Conservation (phyloP, 768 basidiomycete species). For the Leccinum rimulosum region DNA sequence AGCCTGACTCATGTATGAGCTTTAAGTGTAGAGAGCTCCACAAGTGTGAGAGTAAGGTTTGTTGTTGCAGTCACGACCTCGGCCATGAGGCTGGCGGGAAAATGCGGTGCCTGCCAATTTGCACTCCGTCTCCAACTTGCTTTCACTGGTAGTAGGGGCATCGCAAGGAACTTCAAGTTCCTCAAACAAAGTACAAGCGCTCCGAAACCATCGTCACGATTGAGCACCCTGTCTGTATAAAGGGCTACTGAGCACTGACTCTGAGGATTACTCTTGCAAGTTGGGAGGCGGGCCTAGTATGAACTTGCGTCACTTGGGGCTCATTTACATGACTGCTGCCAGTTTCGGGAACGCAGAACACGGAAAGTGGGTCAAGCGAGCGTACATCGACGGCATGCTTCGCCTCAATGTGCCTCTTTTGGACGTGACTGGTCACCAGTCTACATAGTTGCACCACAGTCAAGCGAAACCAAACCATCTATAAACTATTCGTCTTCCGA, state of each 20-base stretch:
- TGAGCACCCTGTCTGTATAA: not conserved
- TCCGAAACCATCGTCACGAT: not conserved
- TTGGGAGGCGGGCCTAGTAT: not conserved
- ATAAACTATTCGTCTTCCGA: not conserved
- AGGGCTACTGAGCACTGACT: conserved; percentile 2
- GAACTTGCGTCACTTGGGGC: not conserved
- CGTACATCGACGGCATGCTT: no score
- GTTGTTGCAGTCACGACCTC: not conserved
- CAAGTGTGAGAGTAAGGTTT: not conserved
- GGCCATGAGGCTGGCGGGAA: not conserved
- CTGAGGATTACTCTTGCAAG: not conserved
- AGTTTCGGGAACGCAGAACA: not conserved
- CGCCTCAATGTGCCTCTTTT: no score
- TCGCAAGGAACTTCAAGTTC: not conserved
- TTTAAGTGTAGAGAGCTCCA: not conserved
- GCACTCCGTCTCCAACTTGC: not conserved
- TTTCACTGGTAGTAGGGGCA: not conserved
- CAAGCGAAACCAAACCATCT: not conserved
- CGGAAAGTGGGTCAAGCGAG: not conserved
- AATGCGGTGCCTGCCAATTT: not conserved
- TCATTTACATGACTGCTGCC: not conserved
- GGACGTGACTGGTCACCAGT: no score
- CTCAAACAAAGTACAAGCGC: not conserved
- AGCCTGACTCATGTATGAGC: no score
- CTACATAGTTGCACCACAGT: no score